These are phyloP conservation scores for Boletellus sp. DNA, from an alignment of 768 basidiomycete species.

Conservation along the genomic window DNA sequence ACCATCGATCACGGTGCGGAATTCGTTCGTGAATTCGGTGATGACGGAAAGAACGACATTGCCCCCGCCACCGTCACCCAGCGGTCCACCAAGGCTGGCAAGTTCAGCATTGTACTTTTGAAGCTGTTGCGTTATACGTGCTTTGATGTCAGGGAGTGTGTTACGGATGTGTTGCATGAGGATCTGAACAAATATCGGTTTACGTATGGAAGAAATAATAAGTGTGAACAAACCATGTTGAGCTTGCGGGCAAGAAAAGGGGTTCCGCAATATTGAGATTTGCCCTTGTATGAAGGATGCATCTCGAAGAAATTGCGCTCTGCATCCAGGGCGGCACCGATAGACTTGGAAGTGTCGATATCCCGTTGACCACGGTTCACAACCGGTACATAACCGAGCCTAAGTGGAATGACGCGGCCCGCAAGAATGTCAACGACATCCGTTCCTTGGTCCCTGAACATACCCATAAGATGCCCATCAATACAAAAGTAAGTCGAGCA, in stretches of 20 bases:
- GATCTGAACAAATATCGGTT: slow-evolving; percentile 51
- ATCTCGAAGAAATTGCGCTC: slow-evolving; percentile 95
- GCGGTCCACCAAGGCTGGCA: slow-evolving; percentile 74
- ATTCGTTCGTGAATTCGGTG: slow-evolving; percentile 96
- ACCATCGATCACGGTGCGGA: slow-evolving; percentile 95
- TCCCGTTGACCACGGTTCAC: slow-evolving; percentile 98
- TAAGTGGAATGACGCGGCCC: slow-evolving; percentile 92
- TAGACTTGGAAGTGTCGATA: slow-evolving; percentile 86
- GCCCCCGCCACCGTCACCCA: slow-evolving; percentile 81
- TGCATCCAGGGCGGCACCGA: slow-evolving; percentile 78
- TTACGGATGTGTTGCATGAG: slow-evolving; percentile 99
- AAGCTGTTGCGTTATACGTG: slow-evolving; percentile 86
- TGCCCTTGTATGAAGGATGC: slow-evolving; percentile 89
- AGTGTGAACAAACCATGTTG: slow-evolving; percentile 65
- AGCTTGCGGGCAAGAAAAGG: slow-evolving; percentile 94
- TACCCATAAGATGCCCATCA: slow-evolving; percentile 4
- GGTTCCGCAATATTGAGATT: slow-evolving; percentile 95
- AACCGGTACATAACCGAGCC: slow-evolving; percentile 96
- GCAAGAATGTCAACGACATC: slow-evolving; percentile 99
- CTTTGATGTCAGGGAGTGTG: slow-evolving; percentile 98
- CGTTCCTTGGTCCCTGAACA: slow-evolving; percentile 85
- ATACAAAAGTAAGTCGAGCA: neutral
- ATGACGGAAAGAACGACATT: slow-evolving; percentile 96
- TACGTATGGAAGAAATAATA: neutral
- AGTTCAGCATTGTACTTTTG: slow-evolving; percentile 88